phyloP scores from a whole-genome alignment of 352 stramenopile genomes.

The Phytophthora agathidicida region DNA sequence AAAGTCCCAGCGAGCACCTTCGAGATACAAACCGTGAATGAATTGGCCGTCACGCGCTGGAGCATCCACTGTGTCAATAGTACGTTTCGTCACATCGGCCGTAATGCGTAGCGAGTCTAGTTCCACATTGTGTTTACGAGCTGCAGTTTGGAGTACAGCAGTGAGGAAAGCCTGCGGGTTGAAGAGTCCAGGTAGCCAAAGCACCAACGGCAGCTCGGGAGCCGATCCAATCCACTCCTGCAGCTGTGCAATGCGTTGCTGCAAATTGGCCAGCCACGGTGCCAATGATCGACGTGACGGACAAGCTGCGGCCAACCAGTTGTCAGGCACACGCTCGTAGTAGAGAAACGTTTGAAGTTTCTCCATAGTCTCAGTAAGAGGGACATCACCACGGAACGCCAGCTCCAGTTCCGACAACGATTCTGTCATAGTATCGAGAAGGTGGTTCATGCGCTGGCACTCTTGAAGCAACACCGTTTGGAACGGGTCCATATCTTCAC shows the following conservation, averaged over 20 bases:
- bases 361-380: constrained; percentile 90
- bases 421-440: constrained; percentile 80
- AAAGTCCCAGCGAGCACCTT: constrained; percentile 91
- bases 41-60: constrained; percentile 91
- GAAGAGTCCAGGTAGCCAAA: constrained; percentile 87
- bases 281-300: constrained; percentile 79
- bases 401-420: constrained; percentile 87
- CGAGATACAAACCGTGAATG: constrained; percentile 88
- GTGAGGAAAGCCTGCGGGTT: constrained; percentile 89
- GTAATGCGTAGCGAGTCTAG: constrained; percentile 80
- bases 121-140: constrained; percentile 79
- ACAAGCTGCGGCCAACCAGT: constrained; percentile 81
- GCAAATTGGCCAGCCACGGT: constrained; percentile 86
- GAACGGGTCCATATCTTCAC: constrained; percentile 89
- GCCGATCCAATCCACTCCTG: constrained; percentile 86
- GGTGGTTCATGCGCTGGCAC: constrained; percentile 88
- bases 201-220: constrained; percentile 78
- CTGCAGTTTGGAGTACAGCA: constrained; percentile 76
- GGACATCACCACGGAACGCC: constrained; percentile 89
- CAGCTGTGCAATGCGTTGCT: constrained; percentile 86
- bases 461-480: constrained; percentile 92
- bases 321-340: constrained; percentile 69
- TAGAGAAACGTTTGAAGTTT: constrained; percentile 80
- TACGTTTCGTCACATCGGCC: constrained; percentile 91
- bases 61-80: constrained; percentile 78